These are phyloP conservation scores for Boletales sp. DNA, from an alignment of 768 basidiomycete species.

Conservation along the genomic window DNA sequence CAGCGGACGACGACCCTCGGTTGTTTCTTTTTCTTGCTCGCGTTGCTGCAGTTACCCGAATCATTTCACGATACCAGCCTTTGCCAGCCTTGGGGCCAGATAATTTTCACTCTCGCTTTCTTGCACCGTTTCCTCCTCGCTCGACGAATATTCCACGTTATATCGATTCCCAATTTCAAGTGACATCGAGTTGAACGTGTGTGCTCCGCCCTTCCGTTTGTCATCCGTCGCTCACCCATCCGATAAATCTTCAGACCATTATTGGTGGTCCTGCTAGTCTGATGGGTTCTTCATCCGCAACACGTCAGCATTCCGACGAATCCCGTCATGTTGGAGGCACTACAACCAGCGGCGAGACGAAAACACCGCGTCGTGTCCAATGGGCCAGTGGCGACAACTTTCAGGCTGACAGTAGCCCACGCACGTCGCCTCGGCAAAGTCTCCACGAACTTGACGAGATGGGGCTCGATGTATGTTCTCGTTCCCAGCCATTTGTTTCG, in stretches of 20 bases:
- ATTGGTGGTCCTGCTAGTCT: slow-evolving; percentile 7
- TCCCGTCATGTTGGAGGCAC: slow-evolving; percentile 17
- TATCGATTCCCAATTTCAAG: background rate
- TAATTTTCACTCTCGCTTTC: background rate
- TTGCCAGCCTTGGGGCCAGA: background rate
- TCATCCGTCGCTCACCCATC: background rate
- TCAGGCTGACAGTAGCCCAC: background rate
- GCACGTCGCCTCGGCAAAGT: slow-evolving; percentile 7
- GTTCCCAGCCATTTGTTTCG: background rate
- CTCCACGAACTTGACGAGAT: slow-evolving; percentile 51
- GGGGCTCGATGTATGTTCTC: slow-evolving; percentile 46
- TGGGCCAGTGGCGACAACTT: slow-evolving; percentile 39
- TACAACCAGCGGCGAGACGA: slow-evolving; percentile 28
- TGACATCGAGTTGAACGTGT: background rate
- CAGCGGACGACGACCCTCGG: background rate
- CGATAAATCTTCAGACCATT: slow-evolving; percentile 3
- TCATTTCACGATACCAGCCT: background rate
- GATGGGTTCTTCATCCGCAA: slow-evolving; percentile 14
- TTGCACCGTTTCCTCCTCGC: background rate
- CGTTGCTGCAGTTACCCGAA: background rate
- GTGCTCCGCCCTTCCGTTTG: background rate
- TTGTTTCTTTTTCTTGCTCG: background rate
- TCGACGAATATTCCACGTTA: background rate
- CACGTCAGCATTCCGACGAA: slow-evolving; percentile 3
- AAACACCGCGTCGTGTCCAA: slow-evolving; percentile 51